Evolutionary conservation across 2,329 filamentous ascomycete genomes (phyloP).

Genomic region (Herpotrichia juniperi): DNA sequence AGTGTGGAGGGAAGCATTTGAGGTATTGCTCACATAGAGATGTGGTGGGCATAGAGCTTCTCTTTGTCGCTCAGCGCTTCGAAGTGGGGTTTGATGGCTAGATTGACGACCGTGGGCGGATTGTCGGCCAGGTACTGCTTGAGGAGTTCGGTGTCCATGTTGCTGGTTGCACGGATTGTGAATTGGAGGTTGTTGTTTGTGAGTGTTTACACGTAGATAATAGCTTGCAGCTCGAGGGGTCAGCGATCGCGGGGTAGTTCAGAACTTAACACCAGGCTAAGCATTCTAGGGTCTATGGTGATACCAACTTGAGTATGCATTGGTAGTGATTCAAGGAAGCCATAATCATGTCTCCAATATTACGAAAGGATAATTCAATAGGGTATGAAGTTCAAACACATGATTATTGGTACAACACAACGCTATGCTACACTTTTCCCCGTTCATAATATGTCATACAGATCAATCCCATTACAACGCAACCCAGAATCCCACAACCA

Average conservation of each 20-base stretch:
- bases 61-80: slow-evolving; percentile 75
- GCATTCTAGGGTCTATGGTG: not conserved
- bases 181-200: not conserved
- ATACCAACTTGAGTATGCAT: no score
- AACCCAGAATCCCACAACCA: slow-evolving; percentile 24
- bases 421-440: slow-evolving; percentile 4
- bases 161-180: slow-evolving; percentile 10
- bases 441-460: not conserved
- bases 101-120: slow-evolving; percentile 83
- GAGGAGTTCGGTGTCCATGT: slow-evolving; percentile 52
- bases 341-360: not conserved
- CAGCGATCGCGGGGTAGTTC: slow-evolving; percentile 5
- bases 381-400: not conserved
- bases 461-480: slow-evolving; percentile 18
- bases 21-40: slow-evolving; percentile 40
- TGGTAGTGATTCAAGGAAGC: no score
- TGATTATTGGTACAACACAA: not conserved
- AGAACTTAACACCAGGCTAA: slow-evolving; percentile 6
- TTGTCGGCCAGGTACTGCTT: slow-evolving; percentile 87
- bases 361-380: not conserved
- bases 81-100: slow-evolving; percentile 94
- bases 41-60: slow-evolving; percentile 85
- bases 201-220: not conserved
- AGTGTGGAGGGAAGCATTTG: not conserved
- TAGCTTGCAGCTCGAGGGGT: not conserved